These are phyloP conservation scores for Salvia sclarea DNA, from an alignment of 305 asterid species.

Conservation along the genomic window DNA sequence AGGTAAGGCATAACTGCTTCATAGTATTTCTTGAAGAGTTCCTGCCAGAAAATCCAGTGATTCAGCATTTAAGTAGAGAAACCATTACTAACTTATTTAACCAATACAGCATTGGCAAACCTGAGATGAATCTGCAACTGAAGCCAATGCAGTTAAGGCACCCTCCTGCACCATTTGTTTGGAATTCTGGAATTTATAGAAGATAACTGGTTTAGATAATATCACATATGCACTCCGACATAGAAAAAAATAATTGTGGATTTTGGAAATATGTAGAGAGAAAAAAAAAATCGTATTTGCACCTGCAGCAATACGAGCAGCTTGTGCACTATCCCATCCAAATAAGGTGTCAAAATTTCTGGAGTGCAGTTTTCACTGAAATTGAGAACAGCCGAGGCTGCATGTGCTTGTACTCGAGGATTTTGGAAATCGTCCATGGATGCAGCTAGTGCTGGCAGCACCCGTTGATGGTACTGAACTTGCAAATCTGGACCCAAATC, in stretches of 20 bases:
- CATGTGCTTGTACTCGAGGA: slow-evolving; percentile 99
- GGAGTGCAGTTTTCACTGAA: slow-evolving; percentile 98
- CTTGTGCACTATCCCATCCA: slow-evolving; percentile 90
- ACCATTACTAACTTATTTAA: slow-evolving; percentile 2
- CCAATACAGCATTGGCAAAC: slow-evolving; percentile 37
- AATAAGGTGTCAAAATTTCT: slow-evolving; percentile 85
- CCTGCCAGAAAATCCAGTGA: slow-evolving; percentile 46
- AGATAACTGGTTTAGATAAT: slow-evolving; percentile 24
- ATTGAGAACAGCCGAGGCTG: slow-evolving; percentile 97
- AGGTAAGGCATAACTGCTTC: slow-evolving; percentile 90
- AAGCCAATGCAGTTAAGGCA: slow-evolving; percentile 95
- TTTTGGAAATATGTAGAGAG: too few species aligned
- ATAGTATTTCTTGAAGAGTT: slow-evolving; percentile 83
- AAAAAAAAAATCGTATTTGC: background rate
- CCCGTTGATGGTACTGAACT: slow-evolving; percentile 67
- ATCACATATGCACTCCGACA: background rate
- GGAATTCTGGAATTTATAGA: slow-evolving; percentile 66
- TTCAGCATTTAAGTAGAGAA: slow-evolving; percentile 29
- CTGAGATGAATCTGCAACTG: slow-evolving; percentile 99
- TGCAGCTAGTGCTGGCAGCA: slow-evolving; percentile 72
- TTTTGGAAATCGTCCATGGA: slow-evolving; percentile 95
- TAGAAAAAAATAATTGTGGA: too few species aligned
- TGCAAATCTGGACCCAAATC: slow-evolving; percentile 94
- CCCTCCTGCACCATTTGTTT: slow-evolving; percentile 99
- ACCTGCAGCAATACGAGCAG: slow-evolving; percentile 86